Conservation (phyloP, 441 rosid species). For the Populus hybrid region DNA sequence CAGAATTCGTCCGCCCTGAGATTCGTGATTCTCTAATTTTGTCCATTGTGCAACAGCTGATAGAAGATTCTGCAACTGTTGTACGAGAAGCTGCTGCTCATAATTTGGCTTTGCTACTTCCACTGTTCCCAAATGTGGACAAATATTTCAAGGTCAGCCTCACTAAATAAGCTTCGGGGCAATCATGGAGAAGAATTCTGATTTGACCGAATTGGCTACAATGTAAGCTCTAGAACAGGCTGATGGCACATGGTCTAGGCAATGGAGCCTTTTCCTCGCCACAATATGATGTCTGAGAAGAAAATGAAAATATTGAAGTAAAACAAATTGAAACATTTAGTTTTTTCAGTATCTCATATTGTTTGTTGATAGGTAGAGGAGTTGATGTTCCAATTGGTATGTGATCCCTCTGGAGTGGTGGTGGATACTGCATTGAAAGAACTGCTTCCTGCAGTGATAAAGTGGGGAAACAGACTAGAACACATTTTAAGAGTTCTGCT, state of each 20-base stretch:
- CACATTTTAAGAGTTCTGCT: conserved; percentile 76
- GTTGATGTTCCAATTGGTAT: conserved; percentile 86
- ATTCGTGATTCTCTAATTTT: conserved; percentile 96
- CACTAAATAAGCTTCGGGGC: conserved; percentile 73
- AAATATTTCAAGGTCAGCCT: conserved; percentile 99
- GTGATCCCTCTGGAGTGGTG: conserved; percentile 93
- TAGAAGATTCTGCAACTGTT: conserved; percentile 93
- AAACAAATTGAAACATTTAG: conserved; percentile 9
- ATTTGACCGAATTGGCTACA: conserved; percentile 75
- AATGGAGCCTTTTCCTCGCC: conserved; percentile 44
- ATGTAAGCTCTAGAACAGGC: conserved; percentile 76
- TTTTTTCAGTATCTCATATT: conserved; percentile 30
- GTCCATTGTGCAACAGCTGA: conserved; percentile 87
- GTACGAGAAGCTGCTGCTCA: conserved; percentile 96
- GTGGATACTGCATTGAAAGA: conserved; percentile 86
- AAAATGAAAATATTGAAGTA: conserved; percentile 14
- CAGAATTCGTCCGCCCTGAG: conserved; percentile 89
- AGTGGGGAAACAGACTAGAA: conserved; percentile 89
- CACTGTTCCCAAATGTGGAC: conserved; percentile 87
- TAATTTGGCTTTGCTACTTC: conserved; percentile 93
- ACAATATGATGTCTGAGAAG: conserved; percentile 35
- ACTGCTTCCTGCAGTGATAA: conserved; percentile 80
- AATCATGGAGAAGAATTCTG: conserved; percentile 75
- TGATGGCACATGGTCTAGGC: conserved; percentile 55
- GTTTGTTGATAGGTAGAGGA: conserved; percentile 79